A percentile compares a stretch with the other conserved stretches of the same genome.
phyloP scores from a whole-genome alignment of 2,329 filamentous ascomycete genomes.

The Aspergillus puulaauensis region DNA sequence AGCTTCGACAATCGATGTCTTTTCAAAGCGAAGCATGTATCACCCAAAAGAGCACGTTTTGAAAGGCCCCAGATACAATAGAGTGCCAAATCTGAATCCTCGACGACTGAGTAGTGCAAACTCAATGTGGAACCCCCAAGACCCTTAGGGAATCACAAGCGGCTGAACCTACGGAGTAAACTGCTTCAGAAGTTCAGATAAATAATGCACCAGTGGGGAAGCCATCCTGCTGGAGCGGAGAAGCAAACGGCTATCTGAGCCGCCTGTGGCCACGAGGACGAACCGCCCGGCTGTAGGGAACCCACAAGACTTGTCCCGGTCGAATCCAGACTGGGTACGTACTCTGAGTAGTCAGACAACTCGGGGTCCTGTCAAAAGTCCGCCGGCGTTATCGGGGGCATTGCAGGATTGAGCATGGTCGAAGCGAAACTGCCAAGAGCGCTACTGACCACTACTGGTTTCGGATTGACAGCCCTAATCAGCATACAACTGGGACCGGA shows the following conservation, averaged over 20 bases:
- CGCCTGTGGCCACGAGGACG: background rate
- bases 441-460: background rate
- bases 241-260: background rate
- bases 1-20: no score
- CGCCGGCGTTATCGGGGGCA: background rate
- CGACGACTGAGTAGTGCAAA: no score
- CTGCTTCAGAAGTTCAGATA: constrained; percentile 7
- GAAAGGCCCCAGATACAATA: no score
- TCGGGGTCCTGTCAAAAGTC: background rate
- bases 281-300: background rate
- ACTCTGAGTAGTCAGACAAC: background rate
- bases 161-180: background rate
- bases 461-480: constrained; percentile 2
- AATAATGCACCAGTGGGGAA: background rate
- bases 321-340: background rate
- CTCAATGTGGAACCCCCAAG: background rate
- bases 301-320: background rate
- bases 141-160: background rate
- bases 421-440: constrained; percentile 2
- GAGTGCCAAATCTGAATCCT: no score
- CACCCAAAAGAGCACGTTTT: no score
- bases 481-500: background rate
- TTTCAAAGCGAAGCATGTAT: no score
- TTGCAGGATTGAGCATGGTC: constrained; percentile 1
- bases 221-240: background rate